Evolutionary conservation across 257 asterid species (phyloP), one percentile per base, ranked within the genome.

Genomic region (Striga asiatica): DNA sequence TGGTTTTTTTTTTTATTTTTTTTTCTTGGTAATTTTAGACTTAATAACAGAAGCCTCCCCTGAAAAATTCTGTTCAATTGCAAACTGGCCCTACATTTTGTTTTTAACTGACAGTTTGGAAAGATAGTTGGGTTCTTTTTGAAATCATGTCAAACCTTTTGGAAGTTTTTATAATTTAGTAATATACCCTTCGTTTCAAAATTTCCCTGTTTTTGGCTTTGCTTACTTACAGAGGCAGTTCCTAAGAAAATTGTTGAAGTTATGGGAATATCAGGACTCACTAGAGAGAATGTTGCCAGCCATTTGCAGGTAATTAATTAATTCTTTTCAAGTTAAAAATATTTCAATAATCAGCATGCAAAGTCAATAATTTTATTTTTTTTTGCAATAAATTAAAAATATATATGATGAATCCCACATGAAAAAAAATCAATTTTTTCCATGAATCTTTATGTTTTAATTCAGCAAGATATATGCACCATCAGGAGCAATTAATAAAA

Each of bases 261-360:
- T 45, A 88, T 88, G 97, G 76, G 74, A 9, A 60, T 71, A 53
- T 83, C 88, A 0, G 78, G 78, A 41, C 77, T 88, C 71, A 82
- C 71, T 41, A 74, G 94, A 65, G 94, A 79, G 70, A 72, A 81
- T 49, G 85, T 88, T 57, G 93, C 96, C 39, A 87, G 95, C 60
- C 95, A 84, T 73, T 76, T 84, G 65, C 97, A 88, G 93, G 97
- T 82, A n/a, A n/a, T 51, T 50, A 55, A 56, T 58, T 53, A 61
- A 9, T 37, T 35, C 3, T 34, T 24, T 48, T 27, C 6, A 10
- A 47, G 22, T 64, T 38, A 25, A 41, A 50, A 46, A 31, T 22
- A 27, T 27, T 27, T 27, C 7, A 27, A 27, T 27, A 27, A 3
- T 27, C 32, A 27, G 32, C 7, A 7, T 3, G 7, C 7, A 27